These are phyloP conservation scores for Dendryphion nanum DNA, from an alignment of 2,329 filamentous ascomycete genomes.

Conservation along the genomic window DNA sequence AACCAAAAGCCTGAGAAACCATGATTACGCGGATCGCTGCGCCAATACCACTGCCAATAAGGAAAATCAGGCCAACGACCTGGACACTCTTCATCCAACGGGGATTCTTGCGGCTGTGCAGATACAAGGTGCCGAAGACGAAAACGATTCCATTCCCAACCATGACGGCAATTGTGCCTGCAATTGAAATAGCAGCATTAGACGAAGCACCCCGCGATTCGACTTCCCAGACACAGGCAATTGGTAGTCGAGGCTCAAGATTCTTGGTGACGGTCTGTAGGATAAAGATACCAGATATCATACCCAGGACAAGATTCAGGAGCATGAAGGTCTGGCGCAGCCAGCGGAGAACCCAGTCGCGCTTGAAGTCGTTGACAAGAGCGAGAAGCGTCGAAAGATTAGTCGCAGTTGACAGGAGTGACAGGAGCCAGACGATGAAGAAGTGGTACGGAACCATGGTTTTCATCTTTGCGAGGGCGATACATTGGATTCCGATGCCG, in stretches of 20 bases:
- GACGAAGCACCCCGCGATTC: slow-evolving; percentile 36
- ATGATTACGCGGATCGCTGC: slow-evolving; percentile 58
- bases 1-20: slow-evolving; percentile 61
- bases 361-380: slow-evolving; percentile 63
- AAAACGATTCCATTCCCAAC: slow-evolving; percentile 60
- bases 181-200: slow-evolving; percentile 51
- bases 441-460: slow-evolving; percentile 66
- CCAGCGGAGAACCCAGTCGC: slow-evolving; percentile 67
- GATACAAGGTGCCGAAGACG: slow-evolving; percentile 61
- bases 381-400: slow-evolving; percentile 66
- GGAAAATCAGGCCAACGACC: slow-evolving; percentile 52
- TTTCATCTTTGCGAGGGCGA: slow-evolving; percentile 60
- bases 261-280: slow-evolving; percentile 55
- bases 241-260: slow-evolving; percentile 55
- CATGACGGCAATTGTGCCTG: slow-evolving; percentile 62
- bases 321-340: slow-evolving; percentile 66
- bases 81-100: slow-evolving; percentile 57
- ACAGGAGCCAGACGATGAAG: slow-evolving; percentile 69
- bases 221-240: slow-evolving; percentile 60
- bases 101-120: slow-evolving; percentile 55
- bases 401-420: slow-evolving; percentile 62
- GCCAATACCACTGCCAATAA: slow-evolving; percentile 55
- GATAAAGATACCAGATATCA: slow-evolving; percentile 57
- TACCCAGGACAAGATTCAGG: slow-evolving; percentile 60
- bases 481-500: slow-evolving; percentile 65